Percentiles rank a stretch among this genome's conserved stretches.
Conservation (phyloP, 2,329 filamentous ascomycete genomes). For the Fusarium poae region DNA sequence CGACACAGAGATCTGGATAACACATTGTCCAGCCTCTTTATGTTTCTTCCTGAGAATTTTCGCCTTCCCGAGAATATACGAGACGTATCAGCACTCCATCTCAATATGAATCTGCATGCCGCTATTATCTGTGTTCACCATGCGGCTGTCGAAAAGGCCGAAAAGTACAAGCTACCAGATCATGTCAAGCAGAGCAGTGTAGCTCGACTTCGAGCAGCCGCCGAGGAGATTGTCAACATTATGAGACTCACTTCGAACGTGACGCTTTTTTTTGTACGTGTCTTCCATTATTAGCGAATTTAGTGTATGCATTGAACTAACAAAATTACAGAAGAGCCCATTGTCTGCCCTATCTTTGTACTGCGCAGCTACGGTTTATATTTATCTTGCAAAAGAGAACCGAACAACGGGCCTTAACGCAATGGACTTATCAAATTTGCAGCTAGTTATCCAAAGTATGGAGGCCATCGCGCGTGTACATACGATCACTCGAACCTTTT, state of each 20-base stretch:
- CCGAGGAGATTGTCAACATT: conserved; percentile 85
- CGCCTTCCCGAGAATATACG: conserved; percentile 76
- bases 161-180: conserved; percentile 75
- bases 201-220: conserved; percentile 80
- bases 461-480: conserved; percentile 80
- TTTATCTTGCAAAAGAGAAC: conserved; percentile 79
- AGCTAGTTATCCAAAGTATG: conserved; percentile 84
- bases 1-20: conserved; percentile 87
- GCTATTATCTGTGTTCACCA: conserved; percentile 91
- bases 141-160: conserved; percentile 85
- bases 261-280: conserved; percentile 74
- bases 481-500: conserved; percentile 82
- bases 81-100: conserved; percentile 81
- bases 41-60: conserved; percentile 81
- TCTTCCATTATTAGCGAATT: neutral
- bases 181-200: conserved; percentile 78
- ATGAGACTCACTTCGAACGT: conserved; percentile 82
- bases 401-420: conserved; percentile 70
- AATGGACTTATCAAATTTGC: conserved; percentile 65
- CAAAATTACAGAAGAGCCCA: conserved; percentile 51
- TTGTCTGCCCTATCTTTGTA: conserved; percentile 81
- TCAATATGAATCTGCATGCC: conserved; percentile 90
- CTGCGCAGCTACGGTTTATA: conserved; percentile 84
- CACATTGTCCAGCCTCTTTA: conserved; percentile 79
- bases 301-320: neutral